phyloP scores from a whole-genome alignment of 2,329 filamentous ascomycete species.

The Neocucurbitaria cava region DNA sequence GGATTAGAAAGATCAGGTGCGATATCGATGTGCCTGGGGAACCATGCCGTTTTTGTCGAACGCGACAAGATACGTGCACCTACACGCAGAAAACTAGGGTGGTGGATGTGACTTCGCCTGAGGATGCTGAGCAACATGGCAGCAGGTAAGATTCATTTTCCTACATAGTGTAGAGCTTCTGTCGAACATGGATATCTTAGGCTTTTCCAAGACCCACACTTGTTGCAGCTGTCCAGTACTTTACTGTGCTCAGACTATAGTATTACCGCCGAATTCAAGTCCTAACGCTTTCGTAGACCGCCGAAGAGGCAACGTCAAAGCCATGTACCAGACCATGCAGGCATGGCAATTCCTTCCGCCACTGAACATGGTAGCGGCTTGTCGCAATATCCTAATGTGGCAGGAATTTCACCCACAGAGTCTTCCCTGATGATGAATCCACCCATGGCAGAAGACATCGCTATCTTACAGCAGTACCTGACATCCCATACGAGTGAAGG shows the following conservation, averaged over 20 bases:
- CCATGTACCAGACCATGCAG: neutral
- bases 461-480: slow-evolving; percentile 25
- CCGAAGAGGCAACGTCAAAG: slow-evolving; percentile 5
- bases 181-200: neutral
- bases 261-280: neutral
- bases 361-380: slow-evolving; percentile 1
- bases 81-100: neutral
- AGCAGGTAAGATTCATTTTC: neutral
- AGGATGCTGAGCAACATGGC: neutral
- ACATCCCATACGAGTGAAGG: slow-evolving; percentile 7
- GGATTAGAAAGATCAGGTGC: neutral
- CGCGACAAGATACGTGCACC: slow-evolving; percentile 15
- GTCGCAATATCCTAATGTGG: slow-evolving; percentile 5
- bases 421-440: slow-evolving; percentile 31
- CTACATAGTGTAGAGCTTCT: neutral
- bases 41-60: slow-evolving; percentile 23
- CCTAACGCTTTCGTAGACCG: neutral
- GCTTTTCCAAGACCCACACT: neutral
- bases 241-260: no score
- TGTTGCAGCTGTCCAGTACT: neutral
- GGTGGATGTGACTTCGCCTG: neutral
- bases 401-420: slow-evolving; percentile 17
- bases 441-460: slow-evolving; percentile 29
- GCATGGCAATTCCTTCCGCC: neutral
- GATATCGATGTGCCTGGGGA: slow-evolving; percentile 16